Conservation (phyloP, 2,329 filamentous ascomycete species). For the Trichoderma sp. region DNA sequence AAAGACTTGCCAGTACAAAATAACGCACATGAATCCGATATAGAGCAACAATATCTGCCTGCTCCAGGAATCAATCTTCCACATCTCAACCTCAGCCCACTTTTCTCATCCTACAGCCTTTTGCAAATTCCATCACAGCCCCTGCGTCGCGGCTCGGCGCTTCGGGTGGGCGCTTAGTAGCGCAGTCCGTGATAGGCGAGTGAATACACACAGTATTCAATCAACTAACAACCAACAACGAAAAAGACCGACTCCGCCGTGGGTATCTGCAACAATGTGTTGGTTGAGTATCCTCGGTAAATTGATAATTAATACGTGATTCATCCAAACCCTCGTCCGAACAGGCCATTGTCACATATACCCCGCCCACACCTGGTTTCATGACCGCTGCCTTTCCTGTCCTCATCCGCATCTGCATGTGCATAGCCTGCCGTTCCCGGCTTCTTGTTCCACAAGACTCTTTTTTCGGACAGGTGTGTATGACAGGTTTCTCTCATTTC, state of each 20-base stretch:
- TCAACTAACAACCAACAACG: not conserved
- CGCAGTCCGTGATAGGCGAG: not conserved
- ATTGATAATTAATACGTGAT: not conserved
- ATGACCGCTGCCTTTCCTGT: not conserved
- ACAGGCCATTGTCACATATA: not conserved
- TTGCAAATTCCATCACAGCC: not conserved
- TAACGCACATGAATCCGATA: not conserved
- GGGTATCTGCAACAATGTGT: slow-evolving; percentile 3
- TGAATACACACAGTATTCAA: not conserved
- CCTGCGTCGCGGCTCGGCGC: not conserved
- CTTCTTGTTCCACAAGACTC: not conserved
- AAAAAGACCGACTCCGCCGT: not conserved
- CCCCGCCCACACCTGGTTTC: not conserved
- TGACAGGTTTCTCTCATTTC: not conserved
- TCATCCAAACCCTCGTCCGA: not conserved
- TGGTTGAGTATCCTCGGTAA: not conserved
- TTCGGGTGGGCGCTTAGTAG: slow-evolving; percentile 12
- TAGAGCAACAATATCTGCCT: not conserved
- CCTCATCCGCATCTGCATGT: not conserved
- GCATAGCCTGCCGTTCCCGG: not conserved
- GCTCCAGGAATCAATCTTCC: not conserved
- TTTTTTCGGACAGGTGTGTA: not conserved
- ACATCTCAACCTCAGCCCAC: no score
- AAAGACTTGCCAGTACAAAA: not conserved
- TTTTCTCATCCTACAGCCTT: not conserved